Base-by-base conservation (phyloP, 2,329 filamentous ascomycete species). In the Cladosporium colombiae region DNA sequence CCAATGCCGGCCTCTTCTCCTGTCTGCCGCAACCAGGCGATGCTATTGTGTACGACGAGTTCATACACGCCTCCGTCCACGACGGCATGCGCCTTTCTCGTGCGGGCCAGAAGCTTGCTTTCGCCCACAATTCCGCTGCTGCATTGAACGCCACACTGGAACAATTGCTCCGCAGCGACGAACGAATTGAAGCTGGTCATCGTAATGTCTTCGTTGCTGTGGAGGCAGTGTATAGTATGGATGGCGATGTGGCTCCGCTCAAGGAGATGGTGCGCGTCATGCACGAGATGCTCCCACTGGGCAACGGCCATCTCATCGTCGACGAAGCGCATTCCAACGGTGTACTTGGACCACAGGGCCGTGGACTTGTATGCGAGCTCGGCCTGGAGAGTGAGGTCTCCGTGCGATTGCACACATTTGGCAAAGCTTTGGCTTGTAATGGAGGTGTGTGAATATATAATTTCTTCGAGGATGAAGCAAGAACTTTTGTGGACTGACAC, bases 181-280 rank as follows among this genome's bases (percentile, higher is more conserved):
- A 65, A 46, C 58, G 62, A 7, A 63, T 86, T 0, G 53, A 53
- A 0, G 61, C 68, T 0, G 84, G 85, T 0, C 66, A 73, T 1
- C 74, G 73, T 0, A 88, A 86, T 68, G 82, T 92, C 2, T 90
- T 92, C 69, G 75, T 92, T n/a, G 86, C 86, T 0, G 81, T 91
- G 0, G 90, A 92, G 70, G 86, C 84, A 0, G 81, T 92, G 0
- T 94, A 95, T 75, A 93, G 90, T 74, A 95, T 95, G 91, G 91
- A 94, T 62, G 91, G 91, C 0, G 90, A 93, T 70, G 78, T 91
- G 21, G 86, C 86, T 0, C 89, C 89, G 0, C 78, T 95, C 13
- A 71, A 73, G 13, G 82, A 87, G 6, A 85, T 93, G 21, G 82
- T 90, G 1, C 75, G 81, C 0, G 79, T 85, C 5, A 83, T 90